These are phyloP conservation scores for Kluyveromyces aestuarii DNA, from an alignment of 805 yeast species.

Conservation along the genomic window DNA sequence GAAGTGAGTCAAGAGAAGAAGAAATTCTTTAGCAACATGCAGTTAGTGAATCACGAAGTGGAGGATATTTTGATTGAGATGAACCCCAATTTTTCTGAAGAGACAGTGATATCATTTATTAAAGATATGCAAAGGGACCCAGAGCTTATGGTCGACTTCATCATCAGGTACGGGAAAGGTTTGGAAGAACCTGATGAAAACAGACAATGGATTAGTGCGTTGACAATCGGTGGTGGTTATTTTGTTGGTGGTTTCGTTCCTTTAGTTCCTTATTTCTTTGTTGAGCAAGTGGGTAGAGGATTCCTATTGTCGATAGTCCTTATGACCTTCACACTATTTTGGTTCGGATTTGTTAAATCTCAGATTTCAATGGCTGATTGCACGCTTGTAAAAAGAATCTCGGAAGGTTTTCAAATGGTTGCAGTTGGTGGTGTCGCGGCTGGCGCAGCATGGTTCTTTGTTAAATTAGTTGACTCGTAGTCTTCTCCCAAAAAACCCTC, in stretches of 20 bases:
- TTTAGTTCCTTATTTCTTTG: conserved; percentile 82
- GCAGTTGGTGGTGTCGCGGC: conserved; percentile 97
- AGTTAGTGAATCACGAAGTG: conserved; percentile 61
- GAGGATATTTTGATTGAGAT: conserved; percentile 74
- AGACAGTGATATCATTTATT: conserved; percentile 63
- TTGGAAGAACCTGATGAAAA: conserved; percentile 92
- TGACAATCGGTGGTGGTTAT: conserved; percentile 84
- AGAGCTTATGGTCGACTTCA: conserved; percentile 71
- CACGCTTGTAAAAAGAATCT: conserved; percentile 46
- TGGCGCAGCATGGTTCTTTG: conserved; percentile 92
- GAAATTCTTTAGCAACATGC: conserved; percentile 56
- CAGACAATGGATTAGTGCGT: conserved; percentile 78
- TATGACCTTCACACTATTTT: conserved; percentile 78
- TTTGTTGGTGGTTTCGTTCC: conserved; percentile 92
- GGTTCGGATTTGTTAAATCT: conserved; percentile 83
- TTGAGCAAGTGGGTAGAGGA: conserved; percentile 65
- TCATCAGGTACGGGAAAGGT: conserved; percentile 84
- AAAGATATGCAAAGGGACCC: conserved; percentile 74
- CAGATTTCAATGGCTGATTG: conserved; percentile 74
- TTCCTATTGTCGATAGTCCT: conserved; percentile 63
- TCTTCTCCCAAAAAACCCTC: neutral
- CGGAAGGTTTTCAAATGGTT: conserved; percentile 87
- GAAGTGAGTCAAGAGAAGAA: conserved; percentile 66
- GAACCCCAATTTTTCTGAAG: conserved; percentile 47
- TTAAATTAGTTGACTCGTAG: conserved; percentile 49